phyloP scores from a whole-genome alignment of 2,329 filamentous ascomycete genomes.

The Grosmannia serpens region DNA sequence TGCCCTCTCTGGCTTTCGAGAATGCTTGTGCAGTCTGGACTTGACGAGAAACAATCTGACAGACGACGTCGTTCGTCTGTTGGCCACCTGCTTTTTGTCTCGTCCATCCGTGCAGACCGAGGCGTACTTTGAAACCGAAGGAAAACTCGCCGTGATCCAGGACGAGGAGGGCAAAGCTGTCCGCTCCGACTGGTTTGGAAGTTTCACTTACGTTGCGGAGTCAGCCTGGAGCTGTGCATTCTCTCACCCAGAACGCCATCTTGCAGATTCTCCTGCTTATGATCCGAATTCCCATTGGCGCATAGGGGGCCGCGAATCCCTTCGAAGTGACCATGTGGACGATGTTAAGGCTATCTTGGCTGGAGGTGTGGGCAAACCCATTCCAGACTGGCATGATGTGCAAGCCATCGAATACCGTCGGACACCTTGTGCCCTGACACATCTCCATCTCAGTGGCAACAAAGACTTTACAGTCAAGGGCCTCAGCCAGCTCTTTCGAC shows the following conservation, averaged over 20 bases:
- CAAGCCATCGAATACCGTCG: neutral
- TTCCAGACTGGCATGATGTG: constrained; percentile 11
- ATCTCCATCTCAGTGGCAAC: constrained; percentile 42
- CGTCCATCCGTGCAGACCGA: constrained; percentile 20
- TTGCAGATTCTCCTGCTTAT: constrained; percentile 36
- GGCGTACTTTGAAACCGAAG: constrained; percentile 33
- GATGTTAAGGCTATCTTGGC: constrained; percentile 20
- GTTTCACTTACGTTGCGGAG: constrained; percentile 34
- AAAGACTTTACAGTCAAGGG: constrained; percentile 29
- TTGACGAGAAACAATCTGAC: constrained; percentile 39
- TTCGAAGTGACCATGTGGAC: constrained; percentile 22
- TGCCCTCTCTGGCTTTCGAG: constrained; percentile 22
- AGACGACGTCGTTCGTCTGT: constrained; percentile 27
- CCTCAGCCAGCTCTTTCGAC: constrained; percentile 30
- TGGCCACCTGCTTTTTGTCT: constrained; percentile 21
- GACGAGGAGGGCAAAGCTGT: constrained; percentile 10
- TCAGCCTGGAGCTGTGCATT: constrained; percentile 33
- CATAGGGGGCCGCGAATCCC: constrained; percentile 20
- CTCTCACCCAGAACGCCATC: constrained; percentile 33
- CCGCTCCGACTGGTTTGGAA: constrained; percentile 25
- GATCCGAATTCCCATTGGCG: constrained; percentile 19
- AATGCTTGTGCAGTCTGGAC: constrained; percentile 46
- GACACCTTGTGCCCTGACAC: constrained; percentile 31
- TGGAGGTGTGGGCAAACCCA: constrained; percentile 9
- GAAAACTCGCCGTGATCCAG: constrained; percentile 21